Evolutionary conservation across 768 basidiomycete genomes (phyloP).

Genomic region (Infundibulicybe gibba): DNA sequence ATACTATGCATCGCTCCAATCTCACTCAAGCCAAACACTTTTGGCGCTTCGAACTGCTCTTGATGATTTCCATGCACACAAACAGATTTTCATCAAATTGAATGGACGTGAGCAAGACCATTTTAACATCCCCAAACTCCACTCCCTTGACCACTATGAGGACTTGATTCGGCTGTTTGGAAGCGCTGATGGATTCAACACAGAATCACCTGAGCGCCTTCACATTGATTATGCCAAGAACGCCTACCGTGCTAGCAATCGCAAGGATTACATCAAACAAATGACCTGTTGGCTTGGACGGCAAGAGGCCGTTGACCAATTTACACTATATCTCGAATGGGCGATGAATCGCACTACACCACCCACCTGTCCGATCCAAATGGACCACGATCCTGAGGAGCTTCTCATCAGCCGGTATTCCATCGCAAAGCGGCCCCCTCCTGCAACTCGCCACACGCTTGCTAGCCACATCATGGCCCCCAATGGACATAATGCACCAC

Average conservation of each 20-base stretch:
- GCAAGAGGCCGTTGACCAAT: constrained; percentile 1
- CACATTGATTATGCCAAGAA: neutral
- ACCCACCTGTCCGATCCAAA: neutral
- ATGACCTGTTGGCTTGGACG: neutral
- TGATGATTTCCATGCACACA: neutral
- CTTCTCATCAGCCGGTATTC: neutral
- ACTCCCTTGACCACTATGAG: neutral
- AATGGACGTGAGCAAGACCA: neutral
- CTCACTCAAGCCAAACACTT: neutral
- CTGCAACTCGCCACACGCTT: neutral
- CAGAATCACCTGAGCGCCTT: neutral
- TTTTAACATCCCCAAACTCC: neutral
- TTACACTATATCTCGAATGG: constrained; percentile 23
- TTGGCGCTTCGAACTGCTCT: neutral
- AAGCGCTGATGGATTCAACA: neutral
- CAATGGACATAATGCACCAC: constrained; percentile 2
- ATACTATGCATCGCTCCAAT: neutral
- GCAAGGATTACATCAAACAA: neutral
- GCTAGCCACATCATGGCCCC: constrained; percentile 13
- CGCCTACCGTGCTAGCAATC: neutral
- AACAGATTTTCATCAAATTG: neutral
- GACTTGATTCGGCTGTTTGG: neutral
- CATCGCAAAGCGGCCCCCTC: neutral
- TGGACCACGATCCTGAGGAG: neutral
- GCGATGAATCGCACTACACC: neutral